Base-by-base conservation (phyloP, 2,329 filamentous ascomycete genomes). In the Pyrenophora graminea region DNA sequence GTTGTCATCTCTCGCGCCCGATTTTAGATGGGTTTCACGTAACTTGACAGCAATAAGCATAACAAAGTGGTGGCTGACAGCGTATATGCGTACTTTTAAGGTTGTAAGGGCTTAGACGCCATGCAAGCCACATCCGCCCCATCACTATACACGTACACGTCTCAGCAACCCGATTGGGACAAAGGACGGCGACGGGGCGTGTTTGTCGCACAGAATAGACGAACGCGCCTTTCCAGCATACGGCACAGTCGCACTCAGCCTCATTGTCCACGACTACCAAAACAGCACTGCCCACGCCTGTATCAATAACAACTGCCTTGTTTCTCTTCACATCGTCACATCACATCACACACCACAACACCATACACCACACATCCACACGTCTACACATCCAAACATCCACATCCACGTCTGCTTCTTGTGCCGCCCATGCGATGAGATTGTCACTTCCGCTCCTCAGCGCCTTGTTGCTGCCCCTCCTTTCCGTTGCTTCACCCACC, bases 181-280 rank as follows among this genome's bases (percentile, higher is more conserved):
- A 30, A 15, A 37, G 2, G 19, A 21, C 25, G 18, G 17, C 52
- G 33, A 12, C 13, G 25, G 23, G 45, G 25, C 37, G 41, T 37
- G 21, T 25, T 25, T 25, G 27, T 30, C 10, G 27, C 27, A 30
- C 27, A 30, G 27, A 30, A 30, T 12, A 12, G 27, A 30, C 27
- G 9, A 30, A 7, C 9, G 27, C 27, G 27, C 27, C 27, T 30
- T 47, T 15, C 17, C 25, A 47, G 47, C 38, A 37, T 18, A 45
- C 45, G 30, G 45, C 33, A 49, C 45, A 46, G 40, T 33, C 19
- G 39, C 41, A 43, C 55, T 59, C 53, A 59, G 58, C 58, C 58
- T 56, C 58, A 43, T 9, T 25, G 48, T 53, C 53, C 39, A 57
- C 58, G 50, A 53, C 17, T 17, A 30, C 23, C 23, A 21, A 15